Conservation (phyloP, 2,329 filamentous ascomycete genomes). For the Alternaria viburni region DNA sequence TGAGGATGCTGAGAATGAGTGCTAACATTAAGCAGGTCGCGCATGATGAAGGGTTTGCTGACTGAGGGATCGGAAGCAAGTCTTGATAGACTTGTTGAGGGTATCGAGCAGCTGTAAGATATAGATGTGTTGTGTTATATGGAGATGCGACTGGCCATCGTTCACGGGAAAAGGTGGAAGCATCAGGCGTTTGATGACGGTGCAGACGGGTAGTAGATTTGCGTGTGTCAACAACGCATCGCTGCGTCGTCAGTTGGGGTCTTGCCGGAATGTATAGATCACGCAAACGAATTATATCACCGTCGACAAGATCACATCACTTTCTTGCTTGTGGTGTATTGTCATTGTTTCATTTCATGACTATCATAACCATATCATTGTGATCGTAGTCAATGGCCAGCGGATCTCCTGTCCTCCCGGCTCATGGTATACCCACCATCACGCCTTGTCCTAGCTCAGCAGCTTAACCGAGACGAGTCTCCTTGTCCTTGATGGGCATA, state of each 20-base stretch:
- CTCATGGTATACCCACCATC: not conserved
- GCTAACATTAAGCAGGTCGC: constrained; percentile 27
- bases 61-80: constrained; percentile 31
- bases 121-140: not conserved
- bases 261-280: not conserved
- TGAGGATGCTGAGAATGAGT: constrained; percentile 15
- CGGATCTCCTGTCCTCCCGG: constrained; percentile 17
- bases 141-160: not conserved
- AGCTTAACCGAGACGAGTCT: constrained; percentile 43
- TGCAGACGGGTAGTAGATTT: not conserved
- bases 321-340: not conserved
- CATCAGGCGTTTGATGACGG: not conserved
- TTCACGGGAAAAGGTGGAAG: not conserved
- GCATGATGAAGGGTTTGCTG: constrained; percentile 31
- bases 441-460: not conserved
- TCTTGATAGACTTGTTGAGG: constrained; percentile 17
- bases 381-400: constrained; percentile 10
- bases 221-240: not conserved
- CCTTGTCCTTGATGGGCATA: constrained; percentile 73
- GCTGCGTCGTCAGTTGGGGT: not conserved
- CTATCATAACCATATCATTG: constrained; percentile 12
- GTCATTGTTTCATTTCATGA: constrained; percentile 12
- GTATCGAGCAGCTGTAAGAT: constrained; percentile 18
- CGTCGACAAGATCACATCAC: not conserved
- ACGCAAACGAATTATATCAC: not conserved